phyloP scores from a whole-genome alignment of 2,329 filamentous ascomycete species.

The Dactylellina leptospora region DNA sequence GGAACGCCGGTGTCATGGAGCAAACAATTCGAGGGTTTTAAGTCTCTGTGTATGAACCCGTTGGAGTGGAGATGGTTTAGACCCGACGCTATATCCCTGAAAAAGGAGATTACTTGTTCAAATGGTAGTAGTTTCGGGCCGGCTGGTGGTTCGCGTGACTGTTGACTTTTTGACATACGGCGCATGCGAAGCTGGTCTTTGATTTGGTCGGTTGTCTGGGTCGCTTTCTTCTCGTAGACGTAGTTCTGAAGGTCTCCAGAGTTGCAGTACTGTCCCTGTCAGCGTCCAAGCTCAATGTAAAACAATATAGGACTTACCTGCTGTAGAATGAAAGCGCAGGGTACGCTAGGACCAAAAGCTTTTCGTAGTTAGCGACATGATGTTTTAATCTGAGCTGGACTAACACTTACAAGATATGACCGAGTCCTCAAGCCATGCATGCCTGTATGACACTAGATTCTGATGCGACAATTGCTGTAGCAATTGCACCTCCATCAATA shows the following conservation, averaged over 20 bases:
- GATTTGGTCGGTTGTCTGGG: conserved; percentile 77
- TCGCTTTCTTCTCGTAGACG: conserved; percentile 71
- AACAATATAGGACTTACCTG: conserved; percentile 63
- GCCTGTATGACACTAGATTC: conserved; percentile 94
- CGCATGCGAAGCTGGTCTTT: conserved; percentile 78
- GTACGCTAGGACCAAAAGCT: conserved; percentile 85
- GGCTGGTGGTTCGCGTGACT: conserved; percentile 61
- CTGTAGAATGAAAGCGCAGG: conserved; percentile 95
- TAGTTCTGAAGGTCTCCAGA: conserved; percentile 88
- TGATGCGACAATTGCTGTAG: conserved; percentile 91
- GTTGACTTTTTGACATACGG: conserved; percentile 79
- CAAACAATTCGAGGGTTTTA: conserved; percentile 95
- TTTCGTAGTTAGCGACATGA: conserved; percentile 20
- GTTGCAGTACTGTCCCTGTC: conserved; percentile 76
- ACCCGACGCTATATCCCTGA: conserved; percentile 92
- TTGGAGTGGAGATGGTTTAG: conserved; percentile 87
- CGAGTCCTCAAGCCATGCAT: conserved; percentile 95
- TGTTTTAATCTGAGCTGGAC: not conserved
- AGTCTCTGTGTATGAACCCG: conserved; percentile 93
- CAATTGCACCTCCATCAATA: conserved; percentile 90
- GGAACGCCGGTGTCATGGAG: conserved; percentile 70
- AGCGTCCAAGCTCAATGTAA: conserved; percentile 3
- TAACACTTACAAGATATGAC: conserved; percentile 70
- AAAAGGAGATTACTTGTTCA: conserved; percentile 96
- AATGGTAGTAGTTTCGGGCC: conserved; percentile 71